Base-by-base conservation (phyloP, 139 green algal genomes). In the Chlorella vulgaris region DNA sequence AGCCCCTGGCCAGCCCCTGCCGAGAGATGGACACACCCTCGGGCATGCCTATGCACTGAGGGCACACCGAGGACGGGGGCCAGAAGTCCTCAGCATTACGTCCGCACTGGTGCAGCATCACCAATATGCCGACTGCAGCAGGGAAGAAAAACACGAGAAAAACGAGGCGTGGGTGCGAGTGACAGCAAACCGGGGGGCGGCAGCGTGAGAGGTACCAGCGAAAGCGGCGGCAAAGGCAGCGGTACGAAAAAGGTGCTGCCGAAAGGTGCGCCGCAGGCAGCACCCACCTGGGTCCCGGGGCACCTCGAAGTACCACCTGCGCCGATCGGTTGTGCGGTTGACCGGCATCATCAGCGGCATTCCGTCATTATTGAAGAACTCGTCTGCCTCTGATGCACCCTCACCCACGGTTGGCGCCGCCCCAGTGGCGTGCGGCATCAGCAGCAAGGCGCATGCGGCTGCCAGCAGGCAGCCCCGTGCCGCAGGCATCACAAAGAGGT, bases 41-140 rank as follows among this genome's bases (percentile, higher is more conserved):
- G 1, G 73, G 73, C 73, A 79, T 79, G 73, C 73, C 73, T 68
- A 79, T 79, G 53, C 73, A 79, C 73, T 79, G 73, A 8, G 73
- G 73, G 51, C 73, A 79, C 5, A 68, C 73, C 26, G 36, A 38
- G 22, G 73, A 79, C 26, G 73, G 73, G 19, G 73, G 73, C 73
- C 73, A 79, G 28, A 67, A 79, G 73, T 79, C 73, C 35, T 79
- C 73, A 18, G 73, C 73, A 24, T 79, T 79, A 53, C 73, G 73
- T 18, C 73, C 73, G 73, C 73, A 79, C 24, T 53, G 73, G 73
- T 79, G 73, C 36, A 79, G 50, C 73, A 79, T 51, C 5, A 79
- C 73, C 73, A 79, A 35, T 0, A 39, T 36, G 50, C 73, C 73
- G 3, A 79, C 73, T 67, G 69, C 42, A 36, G 35, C 8, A 38